Percentiles rank a stretch among this genome's conserved stretches.
Conservation (phyloP, 306 rosid species). For the Pyrus bretschneideri region DNA sequence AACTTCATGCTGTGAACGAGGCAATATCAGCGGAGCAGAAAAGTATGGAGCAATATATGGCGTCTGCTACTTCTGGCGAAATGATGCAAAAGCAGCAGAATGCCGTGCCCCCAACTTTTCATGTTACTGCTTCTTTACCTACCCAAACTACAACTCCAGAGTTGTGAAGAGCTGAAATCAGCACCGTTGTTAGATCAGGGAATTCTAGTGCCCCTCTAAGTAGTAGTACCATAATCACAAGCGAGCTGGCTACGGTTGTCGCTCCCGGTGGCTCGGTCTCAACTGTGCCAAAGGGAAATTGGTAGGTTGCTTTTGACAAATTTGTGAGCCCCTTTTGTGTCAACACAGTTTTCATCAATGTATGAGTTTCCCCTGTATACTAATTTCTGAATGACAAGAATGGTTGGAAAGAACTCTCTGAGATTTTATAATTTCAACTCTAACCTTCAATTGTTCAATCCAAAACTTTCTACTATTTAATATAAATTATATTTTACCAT, state of each 20-base stretch:
- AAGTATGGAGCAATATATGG: constrained; percentile 31
- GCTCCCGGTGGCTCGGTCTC: constrained; percentile 13
- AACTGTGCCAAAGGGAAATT: constrained; percentile 20
- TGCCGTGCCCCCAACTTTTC: constrained; percentile 21
- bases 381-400: background rate
- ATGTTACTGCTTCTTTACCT: constrained; percentile 23
- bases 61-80: constrained; percentile 37
- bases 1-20: constrained; percentile 74
- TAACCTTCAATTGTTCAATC: background rate
- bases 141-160: constrained; percentile 33
- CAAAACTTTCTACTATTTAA: background rate
- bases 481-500: no score
- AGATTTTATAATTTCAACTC: background rate
- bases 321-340: background rate
- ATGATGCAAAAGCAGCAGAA: constrained; percentile 48
- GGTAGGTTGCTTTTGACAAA: constrained; percentile 16
- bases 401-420: background rate
- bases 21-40: constrained; percentile 52
- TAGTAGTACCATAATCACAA: constrained; percentile 17
- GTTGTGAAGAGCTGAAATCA: constrained; percentile 37
- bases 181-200: constrained; percentile 25
- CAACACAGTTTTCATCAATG: background rate
- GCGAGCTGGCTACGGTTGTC: background rate
- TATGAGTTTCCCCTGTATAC: background rate
- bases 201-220: constrained; percentile 26